Base-by-base conservation (phyloP, 129 eudicot species). In the Pittosporum tobira region DNA sequence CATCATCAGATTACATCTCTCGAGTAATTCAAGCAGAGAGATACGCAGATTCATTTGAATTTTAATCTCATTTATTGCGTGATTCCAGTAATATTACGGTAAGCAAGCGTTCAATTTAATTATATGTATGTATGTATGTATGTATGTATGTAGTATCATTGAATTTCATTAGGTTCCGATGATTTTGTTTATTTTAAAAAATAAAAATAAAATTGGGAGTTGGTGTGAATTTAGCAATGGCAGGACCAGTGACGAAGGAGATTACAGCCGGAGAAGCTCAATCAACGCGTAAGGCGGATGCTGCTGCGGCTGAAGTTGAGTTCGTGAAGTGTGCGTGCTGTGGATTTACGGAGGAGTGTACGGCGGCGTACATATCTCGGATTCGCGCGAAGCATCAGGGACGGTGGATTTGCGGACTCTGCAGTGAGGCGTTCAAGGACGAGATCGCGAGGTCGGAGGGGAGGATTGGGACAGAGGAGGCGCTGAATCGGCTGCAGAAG, bases 321-420 rank as follows among this genome's bases (percentile, higher is more conserved):
- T 57, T 47, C 0, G 75, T 62, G 1, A 80, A 50, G 55, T 80
- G 82, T 51, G 90, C 81, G 49, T 88, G 96, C 5, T 88, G 96
- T 59, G 81, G 86, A 10, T 62, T 88, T 51, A 84, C 84, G 3
- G 96, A 88, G 73, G 96, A 88, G 59, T 88, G 94, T 45, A 88
- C 96, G 10, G 74, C 46, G 37, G 75, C 72, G 12, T 88, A 88
- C 66, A 72, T 84, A 9, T 31, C 56, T 48, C 69, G 45, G 6
- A 77, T 81, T 6, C 76, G 80, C 0, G 77, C 73, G 40, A 60
- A 81, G 46, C 48, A 75, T 20, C 25, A 55, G 23, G 94, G 94
- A 6, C 73, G 81, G 2, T 88, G 96, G 96, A 63, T 88, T 0
- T 88, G 96, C 49, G 94, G 94, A 47, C 76, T 88, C 20, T 88